Percentiles rank a stretch among this genome's conserved stretches.
Conservation (phyloP, 2,329 filamentous ascomycete species). For the Dothistroma pini region DNA sequence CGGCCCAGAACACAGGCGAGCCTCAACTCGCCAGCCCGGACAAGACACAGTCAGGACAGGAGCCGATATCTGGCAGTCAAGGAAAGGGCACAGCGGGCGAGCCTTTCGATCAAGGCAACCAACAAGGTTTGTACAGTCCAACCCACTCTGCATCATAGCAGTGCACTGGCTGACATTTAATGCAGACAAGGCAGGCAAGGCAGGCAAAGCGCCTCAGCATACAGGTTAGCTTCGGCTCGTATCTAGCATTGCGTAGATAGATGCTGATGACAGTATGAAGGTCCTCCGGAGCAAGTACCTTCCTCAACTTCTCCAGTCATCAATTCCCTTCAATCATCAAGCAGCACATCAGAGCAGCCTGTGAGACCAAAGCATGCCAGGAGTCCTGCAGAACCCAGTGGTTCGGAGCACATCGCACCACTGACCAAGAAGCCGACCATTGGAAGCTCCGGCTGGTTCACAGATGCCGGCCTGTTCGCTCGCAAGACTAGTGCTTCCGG, state of each 20-base stretch:
- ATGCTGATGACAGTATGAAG: conserved; percentile 8
- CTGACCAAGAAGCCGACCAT: conserved; percentile 14
- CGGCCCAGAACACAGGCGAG: conserved; percentile 18
- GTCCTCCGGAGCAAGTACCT: neutral
- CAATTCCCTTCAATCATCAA: neutral
- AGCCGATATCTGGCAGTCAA: conserved; percentile 68
- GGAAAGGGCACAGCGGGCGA: conserved; percentile 66
- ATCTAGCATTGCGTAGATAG: neutral
- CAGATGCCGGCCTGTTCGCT: conserved; percentile 17
- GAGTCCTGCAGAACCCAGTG: neutral
- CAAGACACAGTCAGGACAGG: conserved; percentile 36
- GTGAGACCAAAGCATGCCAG: neutral
- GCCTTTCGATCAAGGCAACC: conserved; percentile 76
- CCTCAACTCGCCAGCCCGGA: neutral
- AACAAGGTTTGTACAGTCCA: conserved; percentile 46
- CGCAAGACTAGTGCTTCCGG: conserved; percentile 3
- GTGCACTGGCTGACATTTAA: neutral
- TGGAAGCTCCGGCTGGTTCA: conserved; percentile 24
- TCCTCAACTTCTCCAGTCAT: neutral
- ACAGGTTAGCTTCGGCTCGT: conserved; percentile 13
- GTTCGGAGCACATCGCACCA: neutral
- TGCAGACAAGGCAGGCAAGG: conserved; percentile 12
- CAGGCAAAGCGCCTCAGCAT: conserved; percentile 20
- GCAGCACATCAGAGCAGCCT: neutral
- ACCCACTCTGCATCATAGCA: neutral